Evolutionary conservation across 306 rosid species (phyloP), one percentile per base, ranked within the genome.

Genomic region (Morella rubra): DNA sequence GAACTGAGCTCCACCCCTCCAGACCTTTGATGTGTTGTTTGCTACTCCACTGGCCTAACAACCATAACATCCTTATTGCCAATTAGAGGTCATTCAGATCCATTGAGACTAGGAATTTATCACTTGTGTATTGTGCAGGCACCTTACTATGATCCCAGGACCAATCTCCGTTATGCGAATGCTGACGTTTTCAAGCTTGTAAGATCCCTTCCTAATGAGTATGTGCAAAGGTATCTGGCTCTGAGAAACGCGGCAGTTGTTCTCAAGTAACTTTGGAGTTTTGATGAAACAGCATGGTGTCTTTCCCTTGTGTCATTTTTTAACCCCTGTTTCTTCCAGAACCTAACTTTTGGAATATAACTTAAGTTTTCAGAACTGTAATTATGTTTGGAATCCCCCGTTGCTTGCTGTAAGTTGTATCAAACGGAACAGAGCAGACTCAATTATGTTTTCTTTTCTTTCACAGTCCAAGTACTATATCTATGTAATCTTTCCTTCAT

Each of bases 81-180:
- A 56, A 44, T 19, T 32, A 22, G 47, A n/a, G 51, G 41, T 61
- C 32, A 4, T 61, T 61, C 10, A 7, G 71, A 37, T 77, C 70
- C 58, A 62, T 55, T 50, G 60, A 46, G 52, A 67, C 46, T 32
- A 58, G 20, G 4, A 51, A 60, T 51, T 76, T 24, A 81, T 61
- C 58, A 41, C 77, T 68, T 56, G n/a, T 74, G 73, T 60, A 58
- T 51, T n/a, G 27, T 84, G 88, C 95, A 94, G 98, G 97, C 97
- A 75, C 96, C 95, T 44, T 92, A 94, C 80, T 82, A 79, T 72
- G 98, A 94, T 79, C 98, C 98, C 6, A 86, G 91, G 85, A 92
- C 97, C 70, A 86, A 80, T 74, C 98, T 94, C 45, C 95, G 97
- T 8, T 94, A 92, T 55, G 95, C 97, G 44, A 92, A 85, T 73